Conservation (phyloP, 176 grass and related monocot species). For the Avena eriantha region DNA sequence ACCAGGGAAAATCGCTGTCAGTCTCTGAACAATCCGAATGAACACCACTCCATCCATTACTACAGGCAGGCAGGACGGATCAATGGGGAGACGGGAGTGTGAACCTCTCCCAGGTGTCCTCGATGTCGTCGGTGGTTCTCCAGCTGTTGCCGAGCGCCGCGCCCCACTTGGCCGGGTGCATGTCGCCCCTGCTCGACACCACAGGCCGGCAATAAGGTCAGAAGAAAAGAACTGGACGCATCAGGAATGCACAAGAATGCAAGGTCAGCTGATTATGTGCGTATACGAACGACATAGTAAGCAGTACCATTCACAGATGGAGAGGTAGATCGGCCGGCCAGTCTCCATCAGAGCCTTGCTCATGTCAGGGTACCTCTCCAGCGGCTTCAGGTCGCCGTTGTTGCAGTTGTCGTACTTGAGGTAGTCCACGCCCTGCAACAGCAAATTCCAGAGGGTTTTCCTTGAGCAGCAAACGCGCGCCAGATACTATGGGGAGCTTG, state of each 20-base stretch:
- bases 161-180: conserved; percentile 91
- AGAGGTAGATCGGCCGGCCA: conserved; percentile 71
- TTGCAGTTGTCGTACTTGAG: conserved; percentile 98
- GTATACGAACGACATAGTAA: not conserved
- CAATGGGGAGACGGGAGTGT: not conserved
- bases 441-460: not conserved
- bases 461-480: no score
- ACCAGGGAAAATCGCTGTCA: not conserved
- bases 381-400: conserved; percentile 74
- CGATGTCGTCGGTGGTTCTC: conserved; percentile 87
- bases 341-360: conserved; percentile 75
- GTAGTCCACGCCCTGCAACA: conserved; percentile 79
- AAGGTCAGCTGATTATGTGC: not conserved
- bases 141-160: conserved; percentile 82
- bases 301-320: conserved; percentile 81
- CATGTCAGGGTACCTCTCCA: conserved; percentile 84
- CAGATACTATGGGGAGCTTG: not conserved
- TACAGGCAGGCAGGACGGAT: no score
- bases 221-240: not conserved
- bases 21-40: not conserved
- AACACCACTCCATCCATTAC: not conserved
- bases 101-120: conserved; percentile 83
- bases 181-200: conserved; percentile 71
- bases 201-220: not conserved
- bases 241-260: not conserved